Evolutionary conservation across 257 asterid genomes (phyloP), one percentile per base, ranked within the genome.

Genomic region (Cordia subcordata): DNA sequence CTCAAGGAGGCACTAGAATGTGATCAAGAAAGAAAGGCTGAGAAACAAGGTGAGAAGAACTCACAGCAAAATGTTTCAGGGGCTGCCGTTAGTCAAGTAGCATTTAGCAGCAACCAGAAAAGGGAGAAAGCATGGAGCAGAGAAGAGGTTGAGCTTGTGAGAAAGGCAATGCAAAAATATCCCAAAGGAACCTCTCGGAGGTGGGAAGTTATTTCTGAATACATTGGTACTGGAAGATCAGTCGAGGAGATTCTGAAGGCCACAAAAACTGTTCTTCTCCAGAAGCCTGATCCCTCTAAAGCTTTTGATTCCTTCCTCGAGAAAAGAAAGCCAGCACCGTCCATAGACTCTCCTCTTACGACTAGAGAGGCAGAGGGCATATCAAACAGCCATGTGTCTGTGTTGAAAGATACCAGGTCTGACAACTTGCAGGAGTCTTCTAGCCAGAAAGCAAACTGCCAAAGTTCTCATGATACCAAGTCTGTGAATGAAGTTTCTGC

Each of bases 201-300:
- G 72, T 93, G 97, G 97, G 99, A 88, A 75, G 97, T 93, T 65
- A 79, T 93, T 50, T 93, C 99, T 1, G 99, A 93, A 50, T 88
- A 81, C 61, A 77, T 93, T 52, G 97, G 97, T 51, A 84, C 97
- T 0, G 73, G 69, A 18, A 74, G 99, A 70, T 84, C 97, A 20
- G 96, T 93, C 59, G 99, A 93, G 73, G 97, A 85, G 81, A 93
- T 88, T 78, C 85, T 93, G 23, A 93, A 83, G 81, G 99, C 97
- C 65, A 86, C 96, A 14, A 93, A 93, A 77, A 82, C 97, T 1
- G 96, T 88, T 63, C 95, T 93, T 53, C 89, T 92, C 22, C 96
- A 93, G 75, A 93, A 93, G 77, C 99, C 97, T 0, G 96, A 88
- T 73, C 77, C 96, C 32, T 77, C 88, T 16, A 88, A 93, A 72